These are phyloP conservation scores for Mycena floridula DNA, from an alignment of 768 basidiomycete genomes.

Conservation along the genomic window DNA sequence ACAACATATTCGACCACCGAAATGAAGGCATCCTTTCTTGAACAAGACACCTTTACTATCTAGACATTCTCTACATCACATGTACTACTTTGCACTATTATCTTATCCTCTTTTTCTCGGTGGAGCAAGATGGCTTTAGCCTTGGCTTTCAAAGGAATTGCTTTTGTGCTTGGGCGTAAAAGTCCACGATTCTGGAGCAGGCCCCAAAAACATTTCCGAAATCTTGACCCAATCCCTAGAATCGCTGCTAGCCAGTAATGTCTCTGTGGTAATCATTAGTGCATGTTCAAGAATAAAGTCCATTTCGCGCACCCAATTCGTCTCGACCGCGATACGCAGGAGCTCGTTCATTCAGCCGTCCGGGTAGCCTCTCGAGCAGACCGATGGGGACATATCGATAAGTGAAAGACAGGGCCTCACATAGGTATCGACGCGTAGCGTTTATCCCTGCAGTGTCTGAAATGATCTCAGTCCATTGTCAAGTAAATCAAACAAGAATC, in stretches of 20 bases:
- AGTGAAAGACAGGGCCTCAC: conserved; percentile 93
- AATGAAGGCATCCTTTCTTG: too few relatives aligned
- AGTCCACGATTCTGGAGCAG: conserved; percentile 72
- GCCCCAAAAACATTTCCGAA: conserved; percentile 92
- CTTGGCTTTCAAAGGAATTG: conserved; percentile 72
- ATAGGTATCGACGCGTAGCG: conserved; percentile 87
- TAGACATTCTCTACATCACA: too few relatives aligned
- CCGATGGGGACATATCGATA: conserved; percentile 96
- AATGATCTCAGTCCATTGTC: too few relatives aligned
- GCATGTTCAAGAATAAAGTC: conserved; percentile 1
- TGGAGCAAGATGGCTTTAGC: conserved; percentile 27
- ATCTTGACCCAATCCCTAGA: conserved; percentile 89
- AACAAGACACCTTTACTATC: too few relatives aligned
- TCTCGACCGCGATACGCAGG: conserved; percentile 83
- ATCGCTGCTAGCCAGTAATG: conserved; percentile 71
- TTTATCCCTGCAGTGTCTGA: conserved; percentile 88
- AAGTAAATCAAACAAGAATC: too few relatives aligned
- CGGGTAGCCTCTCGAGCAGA: conserved; percentile 76
- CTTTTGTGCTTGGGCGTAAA: conserved; percentile 96
- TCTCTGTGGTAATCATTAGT: conserved; percentile 44
- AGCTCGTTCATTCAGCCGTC: conserved; percentile 83
- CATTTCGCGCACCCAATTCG: conserved; percentile 65
- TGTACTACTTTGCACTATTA: too few relatives aligned
- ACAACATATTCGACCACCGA: too few relatives aligned
- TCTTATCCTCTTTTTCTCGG: too few relatives aligned